Conservation (phyloP, 495 filamentous ascomycete species). For the Chaetomium cochliodes region DNA sequence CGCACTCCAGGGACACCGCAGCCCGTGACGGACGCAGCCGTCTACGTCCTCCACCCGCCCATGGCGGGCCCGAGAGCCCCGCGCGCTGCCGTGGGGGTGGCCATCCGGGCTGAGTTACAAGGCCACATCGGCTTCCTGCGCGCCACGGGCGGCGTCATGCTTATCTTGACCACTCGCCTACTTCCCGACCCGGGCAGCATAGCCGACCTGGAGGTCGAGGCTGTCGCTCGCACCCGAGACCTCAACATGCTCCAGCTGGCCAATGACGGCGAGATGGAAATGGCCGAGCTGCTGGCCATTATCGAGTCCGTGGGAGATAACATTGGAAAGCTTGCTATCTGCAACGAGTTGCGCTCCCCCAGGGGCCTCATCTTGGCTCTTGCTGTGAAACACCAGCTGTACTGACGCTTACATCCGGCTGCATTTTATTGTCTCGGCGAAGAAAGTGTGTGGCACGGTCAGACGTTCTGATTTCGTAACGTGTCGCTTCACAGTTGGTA, state of each 20-base stretch:
- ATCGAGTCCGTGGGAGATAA: background rate
- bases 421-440: too few species aligned
- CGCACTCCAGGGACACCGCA: background rate
- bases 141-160: background rate
- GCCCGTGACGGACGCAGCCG: background rate
- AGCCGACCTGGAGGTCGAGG: background rate
- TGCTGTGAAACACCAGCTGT: background rate
- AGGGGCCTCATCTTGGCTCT: background rate
- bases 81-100: too few species aligned
- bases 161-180: background rate
- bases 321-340: background rate
- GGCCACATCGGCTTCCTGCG: background rate
- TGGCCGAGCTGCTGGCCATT: background rate
- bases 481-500: too few species aligned
- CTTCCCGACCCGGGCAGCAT: background rate
- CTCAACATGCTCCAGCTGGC: conserved; percentile 4
- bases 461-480: too few species aligned
- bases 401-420: background rate
- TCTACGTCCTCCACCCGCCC: conserved; percentile 3
- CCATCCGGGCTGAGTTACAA: background rate
- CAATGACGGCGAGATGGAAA: background rate
- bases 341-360: background rate
- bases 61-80: background rate
- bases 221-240: background rate
- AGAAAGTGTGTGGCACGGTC: too few species aligned